Base-by-base conservation (phyloP, 768 basidiomycete species). In the Suillus cothurnatus region DNA sequence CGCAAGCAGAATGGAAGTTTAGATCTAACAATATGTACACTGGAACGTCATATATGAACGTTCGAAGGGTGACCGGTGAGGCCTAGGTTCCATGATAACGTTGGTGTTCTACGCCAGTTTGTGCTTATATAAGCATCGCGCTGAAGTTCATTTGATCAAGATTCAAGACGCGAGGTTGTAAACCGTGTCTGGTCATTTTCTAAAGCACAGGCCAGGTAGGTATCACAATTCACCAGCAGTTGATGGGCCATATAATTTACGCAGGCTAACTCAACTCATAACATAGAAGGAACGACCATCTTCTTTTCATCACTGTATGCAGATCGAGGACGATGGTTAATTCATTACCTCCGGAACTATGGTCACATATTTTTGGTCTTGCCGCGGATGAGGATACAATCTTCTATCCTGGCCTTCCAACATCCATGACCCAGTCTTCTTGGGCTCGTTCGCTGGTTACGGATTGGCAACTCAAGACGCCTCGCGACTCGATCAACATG, bases 331-430 rank as follows among this genome's bases (percentile, higher is more conserved):
- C 52, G 31, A 75, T 76, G 75, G 73, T 73, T 0, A 65, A 75
- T 0, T 74, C 82, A 53, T 81, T 93, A 3, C 91, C 91, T 4
- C 83, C 85, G 9, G 91, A 93, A 78, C 79, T 93, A 3, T 88
- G 87, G 85, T 81, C 83, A 1, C 80, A 85, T 55, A 90, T 93
- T 8, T 92, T 93, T 70, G 84, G 88, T 70, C 80, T 89, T 31
- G 89, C 90, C 1, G 84, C 87, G 6, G 88, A 90, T 61, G 90
- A 92, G 70, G 87, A 90, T 68, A 78, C 85, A n/a, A 81, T 92
- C 39, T 86, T 89, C 67, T 84, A 85, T 68, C 82, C 83, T 60
- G 83, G 82, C 0, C 73, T 91, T 11, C 89, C 88, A 8, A 88
- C 86, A 0, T 78, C 81, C 60, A 83, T 91, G 82, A 83, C 87